Evolutionary conservation across 2,329 filamentous ascomycete genomes (phyloP), one percentile per base, ranked within the genome.

Genomic region (Nakataea oryzae): DNA sequence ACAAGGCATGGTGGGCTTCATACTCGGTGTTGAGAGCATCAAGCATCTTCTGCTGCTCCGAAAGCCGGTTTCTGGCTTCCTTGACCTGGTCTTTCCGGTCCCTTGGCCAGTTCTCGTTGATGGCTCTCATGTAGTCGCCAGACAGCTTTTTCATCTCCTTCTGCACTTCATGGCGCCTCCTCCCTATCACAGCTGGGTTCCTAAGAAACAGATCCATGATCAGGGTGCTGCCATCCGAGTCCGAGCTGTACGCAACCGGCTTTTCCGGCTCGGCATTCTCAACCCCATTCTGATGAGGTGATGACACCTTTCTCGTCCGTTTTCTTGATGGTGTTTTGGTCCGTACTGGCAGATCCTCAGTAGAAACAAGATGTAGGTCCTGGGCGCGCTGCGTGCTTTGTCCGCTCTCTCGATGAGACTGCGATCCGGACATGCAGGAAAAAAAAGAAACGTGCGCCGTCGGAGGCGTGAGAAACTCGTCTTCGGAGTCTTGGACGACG

Each of bases 401-500:
- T 21, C 47, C 29, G 21, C 34, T 30, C 29, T 60, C 54, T 12
- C 27, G 34, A 13, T n/a, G 24, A 61, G 60, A 57, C 8, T 21
- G 34, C 2, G 62, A 58, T 9, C 57, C 54, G 5, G 60, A 63
- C 6, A 61, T 62, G 13, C 62, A 67, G 27, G 69, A 69, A 26
- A 70, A 67, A 14, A 69, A 69, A 4, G 71, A 67, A 62, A 69
- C 63, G 67, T 79, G 70, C 50, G 70, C 71, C 12, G 71, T 71
- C 11, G 71, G 74, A 14, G 79, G 75, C 6, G 76, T 77, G 7
- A 79, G 66, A 55, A 78, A 79, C 56, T 85, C 82, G 56, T 85
- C 82, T 57, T 85, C 83, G 0, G 83, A 86, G 66, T 86, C 83
- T 60, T 80, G 75, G 54, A 85, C 79, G 8, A 83, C 70, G 41